Percentiles rank a stretch among this genome's conserved stretches.
These are phyloP conservation scores for Penicillium canariense DNA, from an alignment of 495 filamentous ascomycete species.

Conservation along the genomic window DNA sequence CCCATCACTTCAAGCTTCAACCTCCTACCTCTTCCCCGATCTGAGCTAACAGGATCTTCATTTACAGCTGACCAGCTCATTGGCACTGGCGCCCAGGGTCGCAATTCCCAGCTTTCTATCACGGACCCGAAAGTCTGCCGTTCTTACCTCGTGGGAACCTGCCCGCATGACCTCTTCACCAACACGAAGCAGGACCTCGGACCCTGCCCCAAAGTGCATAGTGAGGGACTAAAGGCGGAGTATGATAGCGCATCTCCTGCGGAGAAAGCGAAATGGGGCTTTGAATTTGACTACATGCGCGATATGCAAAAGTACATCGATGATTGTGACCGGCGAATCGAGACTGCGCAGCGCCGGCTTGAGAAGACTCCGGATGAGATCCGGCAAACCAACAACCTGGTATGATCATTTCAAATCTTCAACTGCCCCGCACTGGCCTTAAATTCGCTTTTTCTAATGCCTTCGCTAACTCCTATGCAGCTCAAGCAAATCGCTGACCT, in stretches of 20 bases:
- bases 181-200: constrained; percentile 99
- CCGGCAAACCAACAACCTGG: constrained; percentile 85
- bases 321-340: constrained; percentile 93
- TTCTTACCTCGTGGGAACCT: constrained; percentile 90
- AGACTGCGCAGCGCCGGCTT: constrained; percentile 80
- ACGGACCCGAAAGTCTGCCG: constrained; percentile 94
- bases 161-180: constrained; percentile 98
- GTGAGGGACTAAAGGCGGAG: constrained; percentile 80
- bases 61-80: constrained; percentile 71
- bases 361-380: constrained; percentile 99
- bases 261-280: constrained; percentile 76
- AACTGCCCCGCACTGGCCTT: not conserved
- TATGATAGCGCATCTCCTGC: constrained; percentile 67
- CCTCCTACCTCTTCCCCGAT: constrained; percentile 9
- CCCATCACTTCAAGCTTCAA: not conserved
- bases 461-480: constrained; percentile 23
- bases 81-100: constrained; percentile 66
- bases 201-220: constrained; percentile 86
- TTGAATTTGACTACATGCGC: constrained; percentile 93
- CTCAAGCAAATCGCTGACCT: constrained; percentile 88
- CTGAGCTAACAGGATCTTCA: constrained; percentile 35
- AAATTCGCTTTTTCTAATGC: not conserved
- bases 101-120: constrained; percentile 76
- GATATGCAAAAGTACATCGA: constrained; percentile 96
- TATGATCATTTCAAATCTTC: constrained; percentile 26